These are phyloP conservation scores for Hortiboletus rubellus DNA, from an alignment of 1,284 basidiomycete species.

Conservation along the genomic window DNA sequence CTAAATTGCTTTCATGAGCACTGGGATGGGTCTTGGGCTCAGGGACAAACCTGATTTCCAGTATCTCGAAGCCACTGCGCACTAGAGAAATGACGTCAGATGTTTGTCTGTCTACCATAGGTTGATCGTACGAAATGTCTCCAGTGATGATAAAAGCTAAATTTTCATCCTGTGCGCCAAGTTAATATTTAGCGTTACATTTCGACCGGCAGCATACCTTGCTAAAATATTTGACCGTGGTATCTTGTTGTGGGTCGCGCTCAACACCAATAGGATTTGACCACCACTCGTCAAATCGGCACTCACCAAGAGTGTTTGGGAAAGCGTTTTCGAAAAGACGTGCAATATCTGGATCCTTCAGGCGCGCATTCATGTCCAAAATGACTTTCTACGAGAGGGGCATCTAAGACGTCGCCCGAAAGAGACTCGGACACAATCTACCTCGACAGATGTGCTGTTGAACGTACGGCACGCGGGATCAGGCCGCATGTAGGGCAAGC, in stretches of 20 bases:
- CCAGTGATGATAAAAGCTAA: slow-evolving; percentile 77
- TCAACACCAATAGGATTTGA: background rate
- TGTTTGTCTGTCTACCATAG: background rate
- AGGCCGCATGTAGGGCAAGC: slow-evolving; percentile 70
- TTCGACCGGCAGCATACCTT: slow-evolving; percentile 38
- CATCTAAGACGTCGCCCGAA: background rate
- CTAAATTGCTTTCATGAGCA: slow-evolving; percentile 35
- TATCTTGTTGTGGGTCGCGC: slow-evolving; percentile 45
- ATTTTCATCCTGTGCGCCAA: slow-evolving; percentile 50
- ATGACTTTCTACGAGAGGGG: slow-evolving; percentile 55
- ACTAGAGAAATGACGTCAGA: slow-evolving; percentile 33
- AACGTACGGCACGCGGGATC: slow-evolving; percentile 67
- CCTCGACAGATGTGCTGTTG: slow-evolving; percentile 71
- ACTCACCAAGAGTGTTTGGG: slow-evolving; percentile 69
- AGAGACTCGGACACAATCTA: slow-evolving; percentile 26
- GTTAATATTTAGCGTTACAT: background rate
- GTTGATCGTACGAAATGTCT: slow-evolving; percentile 67
- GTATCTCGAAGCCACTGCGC: slow-evolving; percentile 76
- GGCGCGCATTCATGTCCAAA: slow-evolving; percentile 61
- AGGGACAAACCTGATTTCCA: slow-evolving; percentile 61
- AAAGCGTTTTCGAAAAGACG: slow-evolving; percentile 77
- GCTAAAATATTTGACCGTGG: slow-evolving; percentile 72
- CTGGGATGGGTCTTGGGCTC: background rate
- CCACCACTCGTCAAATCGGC: background rate
- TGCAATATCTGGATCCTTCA: slow-evolving; percentile 74